A percentile compares a stretch with the other conserved stretches of the same genome.
These are phyloP conservation scores for Lasiosphaeria miniovina DNA, from an alignment of 495 filamentous ascomycete genomes.

Conservation along the genomic window DNA sequence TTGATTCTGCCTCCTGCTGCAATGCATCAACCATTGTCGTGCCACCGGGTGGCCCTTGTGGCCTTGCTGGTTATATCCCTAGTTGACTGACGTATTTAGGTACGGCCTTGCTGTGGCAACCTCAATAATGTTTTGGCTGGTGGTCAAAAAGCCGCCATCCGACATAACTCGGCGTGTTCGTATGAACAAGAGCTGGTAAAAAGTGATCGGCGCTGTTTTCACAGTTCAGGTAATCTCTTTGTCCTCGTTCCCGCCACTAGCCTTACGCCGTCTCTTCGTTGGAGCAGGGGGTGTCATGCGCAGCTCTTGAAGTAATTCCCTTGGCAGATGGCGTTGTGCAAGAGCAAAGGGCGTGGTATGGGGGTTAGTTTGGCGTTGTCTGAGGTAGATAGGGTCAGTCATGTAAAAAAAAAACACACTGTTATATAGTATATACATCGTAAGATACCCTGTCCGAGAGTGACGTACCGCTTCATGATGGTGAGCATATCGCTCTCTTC, in stretches of 20 bases:
- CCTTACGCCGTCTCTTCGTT: constrained; percentile 18
- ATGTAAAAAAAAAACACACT: constrained; percentile 24
- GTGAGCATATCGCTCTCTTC: constrained; percentile 80
- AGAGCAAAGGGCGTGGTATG: constrained; percentile 77
- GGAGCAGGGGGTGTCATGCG: constrained; percentile 61
- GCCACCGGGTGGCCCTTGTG: too few relatives aligned
- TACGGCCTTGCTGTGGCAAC: constrained; percentile 85
- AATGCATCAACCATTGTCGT: too few relatives aligned
- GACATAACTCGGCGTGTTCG: constrained; percentile 71
- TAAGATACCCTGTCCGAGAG: constrained; percentile 27
- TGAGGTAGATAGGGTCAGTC: constrained; percentile 35
- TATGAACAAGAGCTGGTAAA: constrained; percentile 77
- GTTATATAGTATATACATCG: constrained; percentile 9
- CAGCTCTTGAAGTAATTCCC: constrained; percentile 79
- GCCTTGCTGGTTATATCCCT: too few relatives aligned
- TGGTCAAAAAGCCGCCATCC: constrained; percentile 77
- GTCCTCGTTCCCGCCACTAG: constrained; percentile 12
- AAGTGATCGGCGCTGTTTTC: constrained; percentile 3
- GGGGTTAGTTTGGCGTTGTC: constrained; percentile 73
- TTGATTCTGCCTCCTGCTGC: constrained; percentile 1
- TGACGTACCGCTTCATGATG: constrained; percentile 72
- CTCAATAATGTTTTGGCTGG: constrained; percentile 91
- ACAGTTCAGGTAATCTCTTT: constrained; percentile 27
- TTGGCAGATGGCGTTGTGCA: constrained; percentile 74
- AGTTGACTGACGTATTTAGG: constrained; percentile 48